phyloP scores from a whole-genome alignment of 2,329 filamentous ascomycete species.

The Colletotrichum sp. region DNA sequence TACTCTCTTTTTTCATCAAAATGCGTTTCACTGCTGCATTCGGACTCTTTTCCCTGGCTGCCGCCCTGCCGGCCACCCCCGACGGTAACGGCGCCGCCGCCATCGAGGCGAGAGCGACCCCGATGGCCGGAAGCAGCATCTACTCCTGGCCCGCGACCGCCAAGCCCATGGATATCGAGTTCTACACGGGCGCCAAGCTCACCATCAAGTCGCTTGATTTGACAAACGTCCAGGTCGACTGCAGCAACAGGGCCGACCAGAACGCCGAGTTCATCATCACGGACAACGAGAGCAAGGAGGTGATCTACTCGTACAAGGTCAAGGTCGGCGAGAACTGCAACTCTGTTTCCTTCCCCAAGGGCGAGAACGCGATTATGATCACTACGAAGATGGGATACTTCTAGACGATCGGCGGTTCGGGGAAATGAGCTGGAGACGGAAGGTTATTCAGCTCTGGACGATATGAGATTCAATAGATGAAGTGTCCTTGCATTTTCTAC shows the following conservation, averaged over 20 bases:
- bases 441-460: not conserved
- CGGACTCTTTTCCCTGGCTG: not conserved
- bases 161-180: not conserved
- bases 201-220: not conserved
- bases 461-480: not conserved
- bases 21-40: not conserved
- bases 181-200: not conserved
- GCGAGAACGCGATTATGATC: not conserved
- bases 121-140: not conserved
- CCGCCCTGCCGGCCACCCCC: not conserved
- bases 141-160: not conserved
- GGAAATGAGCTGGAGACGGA: fast-evolving
- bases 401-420: not conserved
- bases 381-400: not conserved
- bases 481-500: not conserved
- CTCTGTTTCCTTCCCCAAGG: not conserved
- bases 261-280: not conserved
- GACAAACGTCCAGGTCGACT: not conserved
- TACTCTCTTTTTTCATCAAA: not conserved
- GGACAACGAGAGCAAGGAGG: not conserved
- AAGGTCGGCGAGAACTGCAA: not conserved
- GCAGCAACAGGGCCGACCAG: not conserved
- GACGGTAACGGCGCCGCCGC: not conserved
- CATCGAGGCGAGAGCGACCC: not conserved
- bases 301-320: not conserved